Evolutionary conservation across 1,284 basidiomycete genomes (phyloP).

Genomic region (Jaminaea rosea): DNA sequence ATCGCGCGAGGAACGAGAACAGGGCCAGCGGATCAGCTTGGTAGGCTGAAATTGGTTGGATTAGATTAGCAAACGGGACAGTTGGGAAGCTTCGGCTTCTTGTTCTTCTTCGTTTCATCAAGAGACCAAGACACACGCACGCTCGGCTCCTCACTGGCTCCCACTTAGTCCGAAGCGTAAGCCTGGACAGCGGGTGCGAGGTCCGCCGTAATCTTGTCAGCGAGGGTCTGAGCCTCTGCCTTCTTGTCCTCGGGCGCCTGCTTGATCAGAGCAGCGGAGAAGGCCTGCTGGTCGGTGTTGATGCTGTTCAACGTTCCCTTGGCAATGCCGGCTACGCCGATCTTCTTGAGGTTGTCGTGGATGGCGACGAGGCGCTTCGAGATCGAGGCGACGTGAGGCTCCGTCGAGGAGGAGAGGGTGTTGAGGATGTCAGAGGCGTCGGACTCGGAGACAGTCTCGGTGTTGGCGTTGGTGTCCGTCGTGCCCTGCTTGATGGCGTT

Average conservation of each 20-base stretch:
- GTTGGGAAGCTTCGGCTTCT: too few relatives aligned
- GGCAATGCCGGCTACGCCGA: conserved; percentile 9
- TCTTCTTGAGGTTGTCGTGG: conserved; percentile 5
- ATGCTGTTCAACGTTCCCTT: conserved; percentile 6
- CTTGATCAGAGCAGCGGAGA: conserved; percentile 5
- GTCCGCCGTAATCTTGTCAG: conserved; percentile 5
- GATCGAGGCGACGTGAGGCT: conserved; percentile 6
- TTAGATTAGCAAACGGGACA: too few relatives aligned
- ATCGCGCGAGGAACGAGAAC: too few relatives aligned
- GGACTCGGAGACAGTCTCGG: conserved; percentile 4
- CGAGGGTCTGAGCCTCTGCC: conserved; percentile 1
- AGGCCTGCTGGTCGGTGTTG: conserved; percentile 4
- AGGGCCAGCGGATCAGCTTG: too few relatives aligned
- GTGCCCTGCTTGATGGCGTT: conserved; percentile 6
- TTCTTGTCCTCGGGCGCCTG: conserved; percentile 5
- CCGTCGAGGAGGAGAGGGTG: conserved; percentile 7
- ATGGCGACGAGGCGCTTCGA: conserved; percentile 7
- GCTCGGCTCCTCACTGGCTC: too few relatives aligned
- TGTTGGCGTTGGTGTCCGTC: conserved; percentile 4
- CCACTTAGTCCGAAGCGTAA: too few relatives aligned
- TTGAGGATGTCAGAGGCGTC: conserved; percentile 7
- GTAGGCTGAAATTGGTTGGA: too few relatives aligned
- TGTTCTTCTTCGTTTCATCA: too few relatives aligned
- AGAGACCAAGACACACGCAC: too few relatives aligned
- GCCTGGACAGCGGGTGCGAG: conserved; percentile 2